Evolutionary conservation across 495 filamentous ascomycete species (phyloP), one percentile per base, ranked within the genome.

Genomic region (Lasiosphaeria miniovina): DNA sequence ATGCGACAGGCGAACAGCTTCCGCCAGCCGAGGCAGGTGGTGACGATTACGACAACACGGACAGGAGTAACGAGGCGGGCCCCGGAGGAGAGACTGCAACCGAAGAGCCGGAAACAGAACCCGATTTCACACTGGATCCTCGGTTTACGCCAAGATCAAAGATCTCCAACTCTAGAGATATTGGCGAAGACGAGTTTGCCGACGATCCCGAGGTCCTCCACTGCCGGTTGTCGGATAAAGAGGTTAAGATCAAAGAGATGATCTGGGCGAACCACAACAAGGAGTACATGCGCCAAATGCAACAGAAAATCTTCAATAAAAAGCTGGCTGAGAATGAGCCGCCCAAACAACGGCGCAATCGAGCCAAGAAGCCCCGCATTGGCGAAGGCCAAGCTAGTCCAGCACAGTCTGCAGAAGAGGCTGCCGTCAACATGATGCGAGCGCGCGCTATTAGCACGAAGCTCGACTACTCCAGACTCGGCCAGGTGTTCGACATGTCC

Each of bases 251-350:
- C 62, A 96, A 96, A 68, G 91, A 96, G 70, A 79, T 81, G 49
- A 90, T 98, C 55, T 98, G 94, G 94, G 82, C 91, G n/a, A 89
- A 92, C 60, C 85, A 90, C 63, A 97, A 98, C 73, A 88, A 90
- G 66, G 90, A 93, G 55, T 98, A 90, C 74, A 79, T 98, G 41
- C 88, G 93, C 5, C 80, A 84, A 31, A 84, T 92, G 70, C 90
- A 96, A 69, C 83, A 86, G 51, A 93, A 91, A 71, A 77, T 82
- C 4, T 83, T 91, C 40, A 82, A 87, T 36, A 78, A 84, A 55
- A 84, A 86, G 56, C 72, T 91, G 57, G 78, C 82, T 4, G 79
- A 80, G 36, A 81, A 81, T 55, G 76, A 69, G 31, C 78, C 81
- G 38, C 71, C 76, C 6, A 83, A 84, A 62, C 71, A 71, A 35